These are phyloP conservation scores for Ustilago crameri DNA, from an alignment of 1,284 basidiomycete genomes.

Conservation along the genomic window DNA sequence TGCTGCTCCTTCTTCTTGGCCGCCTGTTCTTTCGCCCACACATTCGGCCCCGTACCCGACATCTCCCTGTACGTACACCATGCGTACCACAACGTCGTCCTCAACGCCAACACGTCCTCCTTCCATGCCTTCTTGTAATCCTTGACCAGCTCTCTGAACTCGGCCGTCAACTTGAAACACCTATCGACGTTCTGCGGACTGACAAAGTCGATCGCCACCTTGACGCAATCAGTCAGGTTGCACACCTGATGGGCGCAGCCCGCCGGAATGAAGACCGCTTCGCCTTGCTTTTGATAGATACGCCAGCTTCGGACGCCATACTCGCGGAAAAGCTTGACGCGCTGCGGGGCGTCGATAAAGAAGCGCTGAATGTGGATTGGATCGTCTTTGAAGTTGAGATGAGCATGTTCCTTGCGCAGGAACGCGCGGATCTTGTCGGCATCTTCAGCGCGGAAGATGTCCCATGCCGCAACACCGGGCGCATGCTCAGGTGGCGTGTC, in stretches of 20 bases:
- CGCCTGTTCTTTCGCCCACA: conserved; percentile 17
- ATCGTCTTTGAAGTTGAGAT: conserved; percentile 72
- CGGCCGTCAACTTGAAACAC: conserved; percentile 83
- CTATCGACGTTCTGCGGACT: conserved; percentile 88
- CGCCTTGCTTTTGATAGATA: conserved; percentile 88
- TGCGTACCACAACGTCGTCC: conserved; percentile 88
- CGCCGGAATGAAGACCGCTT: conserved; percentile 94
- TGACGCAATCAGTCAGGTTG: conserved; percentile 90
- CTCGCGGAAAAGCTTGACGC: conserved; percentile 77
- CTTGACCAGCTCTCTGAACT: conserved; percentile 89
- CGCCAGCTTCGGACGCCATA: conserved; percentile 81
- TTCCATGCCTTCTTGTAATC: conserved; percentile 80
- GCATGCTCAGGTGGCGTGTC: conserved; percentile 35
- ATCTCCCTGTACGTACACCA: conserved; percentile 71
- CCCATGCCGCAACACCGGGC: conserved; percentile 90
- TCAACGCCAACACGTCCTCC: conserved; percentile 89
- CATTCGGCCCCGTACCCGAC: conserved; percentile 26
- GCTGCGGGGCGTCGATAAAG: conserved; percentile 80
- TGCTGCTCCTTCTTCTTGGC: neutral
- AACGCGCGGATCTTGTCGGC: conserved; percentile 81
- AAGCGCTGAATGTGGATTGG: conserved; percentile 91
- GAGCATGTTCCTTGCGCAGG: conserved; percentile 71
- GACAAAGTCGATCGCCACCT: conserved; percentile 95
- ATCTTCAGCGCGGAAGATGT: conserved; percentile 85
- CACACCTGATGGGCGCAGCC: conserved; percentile 93